Base-by-base conservation (phyloP, 2,329 filamentous ascomycete genomes). In the Metarhizium anisopliae region DNA sequence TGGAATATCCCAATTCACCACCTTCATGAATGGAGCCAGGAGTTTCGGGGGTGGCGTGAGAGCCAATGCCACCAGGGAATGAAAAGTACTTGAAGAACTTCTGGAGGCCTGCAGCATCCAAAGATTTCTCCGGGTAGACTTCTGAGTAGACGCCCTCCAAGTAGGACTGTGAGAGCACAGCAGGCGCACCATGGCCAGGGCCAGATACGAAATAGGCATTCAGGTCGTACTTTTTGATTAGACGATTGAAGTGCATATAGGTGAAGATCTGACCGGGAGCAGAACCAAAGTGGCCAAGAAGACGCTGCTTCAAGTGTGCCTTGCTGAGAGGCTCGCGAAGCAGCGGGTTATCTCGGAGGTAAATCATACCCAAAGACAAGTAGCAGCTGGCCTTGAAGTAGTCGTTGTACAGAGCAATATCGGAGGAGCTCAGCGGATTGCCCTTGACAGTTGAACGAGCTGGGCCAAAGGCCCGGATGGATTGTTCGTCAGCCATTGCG, bases 81-180 rank as follows among this genome's bases (percentile, higher is more conserved):
- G 87, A 90, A 73, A 92, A 92, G 61, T 86, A 82, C 73, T 90
- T 90, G 81, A 91, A 90, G 77, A 91, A 90, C 58, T 78, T 80
- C 63, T 84, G 81, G 77, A 92, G 74, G 30, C 88, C 88, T 56
- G 85, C 80, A 43, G 78, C 71, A 65, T 88, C 82, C 62, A 87
- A 81, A 2, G 83, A 81, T 73, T 86, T 89, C 57, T 88, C 81
- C 2, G 87, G 86, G 62, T 90, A 92, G 29, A 90, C 83, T 64
- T 91, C 87, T 1, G 84, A 84, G 70, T 91, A 91, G 47, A 85
- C 83, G 36, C 88, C 87, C 66, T 92, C 88, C 14, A 92, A 79
- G 64, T 89, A 92, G 14, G 85, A 83, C 69, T 90, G 87, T 0
- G 87, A 87, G 36, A 92, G 78, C 11, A 91, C 80, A 6, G 85